phyloP scores from a whole-genome alignment of 1,284 basidiomycete species.

The Stereum hirsutum region DNA sequence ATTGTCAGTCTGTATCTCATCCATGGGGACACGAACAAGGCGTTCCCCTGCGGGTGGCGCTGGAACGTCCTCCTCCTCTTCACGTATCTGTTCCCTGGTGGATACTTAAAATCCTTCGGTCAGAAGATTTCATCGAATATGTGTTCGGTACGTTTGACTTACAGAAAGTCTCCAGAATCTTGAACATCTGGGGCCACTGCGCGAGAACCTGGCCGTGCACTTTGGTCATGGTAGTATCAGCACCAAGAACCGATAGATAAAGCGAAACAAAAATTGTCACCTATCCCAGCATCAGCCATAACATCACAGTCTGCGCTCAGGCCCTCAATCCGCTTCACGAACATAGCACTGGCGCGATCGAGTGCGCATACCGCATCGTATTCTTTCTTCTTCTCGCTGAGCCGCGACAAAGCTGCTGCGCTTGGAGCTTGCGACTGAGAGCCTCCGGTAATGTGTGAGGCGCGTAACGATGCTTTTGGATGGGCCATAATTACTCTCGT shows the following conservation, averaged over 20 bases:
- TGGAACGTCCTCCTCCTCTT: constrained; percentile 16
- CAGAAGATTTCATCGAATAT: constrained; percentile 4
- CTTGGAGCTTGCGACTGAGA: constrained; percentile 35
- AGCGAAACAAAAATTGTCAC: constrained; percentile 26
- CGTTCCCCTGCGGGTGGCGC: constrained; percentile 20
- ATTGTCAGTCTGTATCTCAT: constrained; percentile 47
- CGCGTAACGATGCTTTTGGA: constrained; percentile 39
- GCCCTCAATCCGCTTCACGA: constrained; percentile 57
- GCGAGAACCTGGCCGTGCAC: constrained; percentile 69
- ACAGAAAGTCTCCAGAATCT: constrained; percentile 62
- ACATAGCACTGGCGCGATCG: constrained; percentile 51
- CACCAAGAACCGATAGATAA: constrained; percentile 2
- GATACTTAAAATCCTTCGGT: constrained; percentile 26
- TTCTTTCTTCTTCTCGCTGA: constrained; percentile 73
- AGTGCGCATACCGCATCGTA: constrained; percentile 66
- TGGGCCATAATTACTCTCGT: no score
- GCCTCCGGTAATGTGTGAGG: constrained; percentile 33
- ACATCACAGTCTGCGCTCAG: constrained; percentile 63
- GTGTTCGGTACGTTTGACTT: constrained; percentile 15
- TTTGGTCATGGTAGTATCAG: constrained; percentile 17
- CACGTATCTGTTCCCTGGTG: constrained; percentile 23
- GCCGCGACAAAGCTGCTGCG: constrained; percentile 41
- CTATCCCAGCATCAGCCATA: constrained; percentile 67
- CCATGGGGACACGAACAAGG: constrained; percentile 58
- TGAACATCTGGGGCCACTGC: constrained; percentile 78